Evolutionary conservation across 2,329 filamentous ascomycete species (phyloP).

Genomic region (Ophiostoma sp.): DNA sequence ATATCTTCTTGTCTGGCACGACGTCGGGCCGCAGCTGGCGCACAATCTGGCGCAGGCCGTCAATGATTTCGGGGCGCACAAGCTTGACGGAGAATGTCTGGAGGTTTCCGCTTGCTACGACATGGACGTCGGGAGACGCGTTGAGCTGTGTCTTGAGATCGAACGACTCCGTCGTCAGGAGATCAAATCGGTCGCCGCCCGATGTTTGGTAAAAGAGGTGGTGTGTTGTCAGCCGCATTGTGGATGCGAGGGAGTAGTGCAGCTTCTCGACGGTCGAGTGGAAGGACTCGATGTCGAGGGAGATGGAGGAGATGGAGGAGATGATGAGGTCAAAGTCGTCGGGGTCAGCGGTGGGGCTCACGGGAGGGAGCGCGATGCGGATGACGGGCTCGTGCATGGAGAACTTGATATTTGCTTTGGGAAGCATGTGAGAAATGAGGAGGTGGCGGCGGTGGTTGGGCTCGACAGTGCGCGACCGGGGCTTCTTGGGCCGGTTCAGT

Average conservation of each 20-base stretch:
- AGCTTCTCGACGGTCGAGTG: slow-evolving; percentile 78
- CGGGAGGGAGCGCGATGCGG: slow-evolving; percentile 78
- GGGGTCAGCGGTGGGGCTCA: slow-evolving; percentile 57
- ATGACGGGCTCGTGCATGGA: slow-evolving; percentile 95
- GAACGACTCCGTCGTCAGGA: slow-evolving; percentile 80
- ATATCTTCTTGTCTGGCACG: slow-evolving; percentile 58
- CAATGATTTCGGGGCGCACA: slow-evolving; percentile 85
- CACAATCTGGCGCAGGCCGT: slow-evolving; percentile 87
- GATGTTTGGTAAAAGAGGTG: slow-evolving; percentile 92
- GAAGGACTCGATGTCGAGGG: slow-evolving; percentile 90
- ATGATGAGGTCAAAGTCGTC: slow-evolving; percentile 88
- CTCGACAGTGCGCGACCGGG: slow-evolving; percentile 19
- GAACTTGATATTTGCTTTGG: slow-evolving; percentile 90
- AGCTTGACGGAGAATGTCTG: slow-evolving; percentile 87
- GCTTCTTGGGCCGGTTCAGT: slow-evolving; percentile 41
- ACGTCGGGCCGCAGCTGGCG: slow-evolving; percentile 70
- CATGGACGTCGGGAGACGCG: slow-evolving; percentile 78
- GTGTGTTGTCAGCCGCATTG: slow-evolving; percentile 77
- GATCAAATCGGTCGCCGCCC: slow-evolving; percentile 73
- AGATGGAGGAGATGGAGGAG: slow-evolving; percentile 88
- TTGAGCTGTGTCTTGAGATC: slow-evolving; percentile 82
- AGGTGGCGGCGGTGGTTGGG: slow-evolving; percentile 53
- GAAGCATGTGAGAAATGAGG: slow-evolving; percentile 82
- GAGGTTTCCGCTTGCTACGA: slow-evolving; percentile 71
- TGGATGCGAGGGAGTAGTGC: slow-evolving; percentile 80